Percentiles rank a stretch among this genome's conserved stretches.
These are phyloP conservation scores for Tulasnella sp. DNA, from an alignment of 768 basidiomycete species.

Conservation along the genomic window DNA sequence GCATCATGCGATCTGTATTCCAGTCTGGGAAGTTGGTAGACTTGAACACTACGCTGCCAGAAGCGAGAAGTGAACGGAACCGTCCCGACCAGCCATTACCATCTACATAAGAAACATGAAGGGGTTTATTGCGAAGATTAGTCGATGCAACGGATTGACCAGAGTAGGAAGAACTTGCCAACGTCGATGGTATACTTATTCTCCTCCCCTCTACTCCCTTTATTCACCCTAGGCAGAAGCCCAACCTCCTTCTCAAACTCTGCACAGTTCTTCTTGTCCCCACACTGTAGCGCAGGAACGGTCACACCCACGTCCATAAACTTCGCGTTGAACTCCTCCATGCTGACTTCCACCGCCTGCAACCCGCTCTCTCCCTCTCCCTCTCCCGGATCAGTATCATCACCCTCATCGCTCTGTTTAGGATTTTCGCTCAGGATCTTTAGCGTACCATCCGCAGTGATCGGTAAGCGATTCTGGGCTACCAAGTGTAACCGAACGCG, in stretches of 20 bases:
- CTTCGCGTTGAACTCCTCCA: background rate
- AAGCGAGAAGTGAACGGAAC: slow-evolving; percentile 28
- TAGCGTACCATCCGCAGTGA: background rate
- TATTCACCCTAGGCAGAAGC: slow-evolving; percentile 15
- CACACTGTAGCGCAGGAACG: slow-evolving; percentile 25
- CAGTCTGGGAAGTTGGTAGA: slow-evolving; percentile 46
- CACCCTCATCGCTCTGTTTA: background rate
- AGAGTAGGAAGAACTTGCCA: too few relatives aligned
- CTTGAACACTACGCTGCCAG: slow-evolving; percentile 26
- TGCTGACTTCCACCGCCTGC: background rate
- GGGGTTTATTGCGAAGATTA: too few relatives aligned
- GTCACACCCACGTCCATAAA: slow-evolving; percentile 26
- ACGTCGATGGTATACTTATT: slow-evolving; percentile 28
- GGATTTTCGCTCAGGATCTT: background rate
- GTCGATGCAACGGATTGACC: too few relatives aligned
- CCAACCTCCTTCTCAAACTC: background rate
- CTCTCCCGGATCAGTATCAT: too few relatives aligned
- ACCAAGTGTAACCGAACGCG: slow-evolving; percentile 24
- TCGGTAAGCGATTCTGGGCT: slow-evolving; percentile 3
- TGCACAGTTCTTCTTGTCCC: background rate
- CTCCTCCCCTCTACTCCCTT: slow-evolving; percentile 20
- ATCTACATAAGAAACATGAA: too few relatives aligned
- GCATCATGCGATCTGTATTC: slow-evolving; percentile 40
- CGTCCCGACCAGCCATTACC: slow-evolving; percentile 31
- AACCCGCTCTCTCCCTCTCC: background rate